Conservation (phyloP, 331 rosid species). For the Telfairia occidentalis region DNA sequence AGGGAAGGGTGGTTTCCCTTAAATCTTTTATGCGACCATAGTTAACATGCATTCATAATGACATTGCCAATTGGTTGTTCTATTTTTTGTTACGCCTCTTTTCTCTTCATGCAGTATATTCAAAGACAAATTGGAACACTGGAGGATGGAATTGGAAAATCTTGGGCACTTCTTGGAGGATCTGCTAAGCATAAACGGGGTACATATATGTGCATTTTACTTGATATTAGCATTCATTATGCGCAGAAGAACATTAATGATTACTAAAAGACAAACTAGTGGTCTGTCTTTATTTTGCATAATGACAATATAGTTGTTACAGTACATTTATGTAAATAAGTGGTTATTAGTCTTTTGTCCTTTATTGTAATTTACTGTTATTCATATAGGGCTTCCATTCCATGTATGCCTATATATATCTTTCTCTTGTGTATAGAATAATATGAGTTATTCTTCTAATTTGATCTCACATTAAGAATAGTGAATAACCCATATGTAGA, state of each 20-base stretch:
- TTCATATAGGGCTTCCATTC: too few relatives aligned
- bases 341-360: too few relatives aligned
- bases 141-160: slow-evolving; percentile 40
- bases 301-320: not conserved
- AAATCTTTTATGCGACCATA: not conserved
- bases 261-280: not conserved
- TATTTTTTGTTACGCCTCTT: not conserved
- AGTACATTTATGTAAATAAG: too few relatives aligned
- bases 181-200: slow-evolving; percentile 20
- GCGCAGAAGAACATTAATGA: not conserved
- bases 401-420: too few relatives aligned
- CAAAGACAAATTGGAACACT: slow-evolving; percentile 30
- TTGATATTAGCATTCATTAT: not conserved
- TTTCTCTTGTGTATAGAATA: too few relatives aligned
- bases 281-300: not conserved
- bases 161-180: slow-evolving; percentile 30
- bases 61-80: not conserved
- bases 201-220: slow-evolving; percentile 6
- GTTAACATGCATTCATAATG: slow-evolving; percentile 2
- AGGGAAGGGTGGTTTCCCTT: not conserved
- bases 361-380: too few relatives aligned
- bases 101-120: slow-evolving; percentile 36
- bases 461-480: too few relatives aligned
- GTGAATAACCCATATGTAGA: not conserved
- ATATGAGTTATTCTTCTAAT: too few relatives aligned